Evolutionary conservation across 768 basidiomycete genomes (phyloP), one percentile per base, ranked within the genome.

Genomic region (Trametes cinnabarina): DNA sequence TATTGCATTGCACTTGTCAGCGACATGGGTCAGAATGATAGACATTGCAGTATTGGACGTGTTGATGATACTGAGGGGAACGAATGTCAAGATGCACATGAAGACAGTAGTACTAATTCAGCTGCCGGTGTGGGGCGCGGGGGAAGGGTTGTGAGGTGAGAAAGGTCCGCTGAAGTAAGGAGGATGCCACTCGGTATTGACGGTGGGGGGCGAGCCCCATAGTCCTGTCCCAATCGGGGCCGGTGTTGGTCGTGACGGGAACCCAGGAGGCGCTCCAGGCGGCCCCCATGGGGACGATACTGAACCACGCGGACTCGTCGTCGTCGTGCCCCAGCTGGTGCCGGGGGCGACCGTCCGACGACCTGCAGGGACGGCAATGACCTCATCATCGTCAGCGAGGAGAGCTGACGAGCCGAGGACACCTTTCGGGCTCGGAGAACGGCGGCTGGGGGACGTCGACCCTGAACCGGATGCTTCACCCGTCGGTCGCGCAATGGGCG

Each of bases 361-460:
- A 47, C 82, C 70, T 35, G 81, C 74, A 7, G 78, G 77, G 17
- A 79, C 72, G 39, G 78, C 72, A 15, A 92, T 81, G 11, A 91
- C 86, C 67, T 92, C 90, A 68, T 92, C 90, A 59, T 90, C 90
- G 58, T 90, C 89, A 14, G 88, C 82, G 3, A 85, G 82, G 19
- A 92, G 78, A 19, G 90, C 90, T 4, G 87, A 87, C 14, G 90
- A 91, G 12, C 90, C 90, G 7, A 91, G 76, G 34, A 85, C 73
- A 39, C 84, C 84, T 67, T 90, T 91, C 9, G 81, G 81, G 58
- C 79, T 81, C 4, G 80, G 78, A 34, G 81, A 79, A 10, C 79
- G 76, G 43, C 77, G 74, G 17, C 71, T 72, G 11, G 82, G 79
- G 1, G 87, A 89, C 3, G 83, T 84, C 11, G 85, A 85, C 2